These are phyloP conservation scores for Hyaloscypha bicolor DNA, from an alignment of 495 filamentous ascomycete genomes.

Conservation along the genomic window DNA sequence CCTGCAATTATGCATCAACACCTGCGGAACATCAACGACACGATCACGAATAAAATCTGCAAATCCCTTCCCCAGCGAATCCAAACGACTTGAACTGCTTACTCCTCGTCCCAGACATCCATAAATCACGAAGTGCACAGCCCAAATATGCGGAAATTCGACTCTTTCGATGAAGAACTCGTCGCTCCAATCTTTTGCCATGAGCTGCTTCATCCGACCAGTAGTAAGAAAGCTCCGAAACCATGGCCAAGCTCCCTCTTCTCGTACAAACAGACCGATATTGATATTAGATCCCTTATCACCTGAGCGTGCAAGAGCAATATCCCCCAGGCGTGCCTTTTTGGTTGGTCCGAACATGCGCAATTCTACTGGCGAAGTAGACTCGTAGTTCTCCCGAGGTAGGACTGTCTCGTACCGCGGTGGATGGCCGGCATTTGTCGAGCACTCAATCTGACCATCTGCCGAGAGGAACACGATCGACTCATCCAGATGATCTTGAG, in stretches of 20 bases:
- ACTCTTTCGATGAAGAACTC: constrained; percentile 34
- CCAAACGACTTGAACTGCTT: constrained; percentile 31
- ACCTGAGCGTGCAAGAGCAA: constrained; percentile 38
- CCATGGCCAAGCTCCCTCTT: constrained; percentile 37
- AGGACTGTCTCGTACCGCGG: background rate
- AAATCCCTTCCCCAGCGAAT: constrained; percentile 38
- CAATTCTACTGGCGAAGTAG: background rate
- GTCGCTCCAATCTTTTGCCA: constrained; percentile 34
- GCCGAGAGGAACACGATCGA: background rate
- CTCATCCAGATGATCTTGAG: too few relatives aligned
- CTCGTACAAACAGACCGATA: constrained; percentile 36
- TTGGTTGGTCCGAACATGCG: background rate
- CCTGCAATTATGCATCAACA: background rate
- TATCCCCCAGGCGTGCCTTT: constrained; percentile 22
- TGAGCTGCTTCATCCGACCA: constrained; percentile 32
- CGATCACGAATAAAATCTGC: constrained; percentile 35
- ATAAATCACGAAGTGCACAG: constrained; percentile 40
- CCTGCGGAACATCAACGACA: constrained; percentile 29
- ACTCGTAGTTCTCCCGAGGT: background rate
- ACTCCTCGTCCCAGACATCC: constrained; percentile 36
- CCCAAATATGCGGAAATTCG: constrained; percentile 34
- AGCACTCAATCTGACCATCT: background rate
- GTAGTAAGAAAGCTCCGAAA: constrained; percentile 33
- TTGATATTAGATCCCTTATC: constrained; percentile 42
- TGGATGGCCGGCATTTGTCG: background rate